Evolutionary conservation across 2,329 filamentous ascomycete genomes (phyloP).

Genomic region (Eutypa lata): DNA sequence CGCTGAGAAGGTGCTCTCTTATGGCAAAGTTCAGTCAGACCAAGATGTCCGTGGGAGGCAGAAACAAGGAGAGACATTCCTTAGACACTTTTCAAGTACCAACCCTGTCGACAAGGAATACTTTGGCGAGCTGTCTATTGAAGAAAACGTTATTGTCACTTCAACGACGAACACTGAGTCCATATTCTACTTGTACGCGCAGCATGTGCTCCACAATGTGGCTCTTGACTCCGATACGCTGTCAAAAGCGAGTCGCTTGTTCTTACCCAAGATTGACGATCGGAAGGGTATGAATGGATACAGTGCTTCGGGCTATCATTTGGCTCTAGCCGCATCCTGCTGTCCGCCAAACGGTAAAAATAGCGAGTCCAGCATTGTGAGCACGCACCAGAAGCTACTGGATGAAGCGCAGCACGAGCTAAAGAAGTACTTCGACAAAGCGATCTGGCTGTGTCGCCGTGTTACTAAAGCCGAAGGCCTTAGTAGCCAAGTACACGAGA

Average conservation of each 20-base stretch:
- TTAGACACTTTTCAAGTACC: slow-evolving; percentile 26
- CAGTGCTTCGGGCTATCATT: not conserved
- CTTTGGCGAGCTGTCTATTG: slow-evolving; percentile 14
- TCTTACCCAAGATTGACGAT: not conserved
- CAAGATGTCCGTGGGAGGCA: slow-evolving; percentile 33
- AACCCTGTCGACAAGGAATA: slow-evolving; percentile 27
- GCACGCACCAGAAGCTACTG: not conserved
- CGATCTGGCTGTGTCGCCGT: not conserved
- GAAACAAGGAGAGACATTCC: slow-evolving; percentile 28
- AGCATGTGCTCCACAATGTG: slow-evolving; percentile 25
- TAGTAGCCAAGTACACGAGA: not conserved
- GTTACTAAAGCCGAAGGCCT: not conserved
- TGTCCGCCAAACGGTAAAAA: not conserved
- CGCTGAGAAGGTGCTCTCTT: slow-evolving; percentile 31
- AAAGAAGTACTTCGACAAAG: not conserved
- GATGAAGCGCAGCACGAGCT: not conserved
- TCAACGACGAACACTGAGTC: slow-evolving; percentile 19
- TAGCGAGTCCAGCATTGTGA: not conserved
- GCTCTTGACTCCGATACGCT: slow-evolving; percentile 23
- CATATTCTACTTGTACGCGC: slow-evolving; percentile 24
- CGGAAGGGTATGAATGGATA: not conserved
- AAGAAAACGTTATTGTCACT: slow-evolving; percentile 23
- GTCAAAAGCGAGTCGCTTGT: not conserved
- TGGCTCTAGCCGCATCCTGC: not conserved
- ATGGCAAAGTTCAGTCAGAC: slow-evolving; percentile 31